These are phyloP conservation scores for Dryas octopetala DNA, from an alignment of 306 rosid species.

Conservation along the genomic window DNA sequence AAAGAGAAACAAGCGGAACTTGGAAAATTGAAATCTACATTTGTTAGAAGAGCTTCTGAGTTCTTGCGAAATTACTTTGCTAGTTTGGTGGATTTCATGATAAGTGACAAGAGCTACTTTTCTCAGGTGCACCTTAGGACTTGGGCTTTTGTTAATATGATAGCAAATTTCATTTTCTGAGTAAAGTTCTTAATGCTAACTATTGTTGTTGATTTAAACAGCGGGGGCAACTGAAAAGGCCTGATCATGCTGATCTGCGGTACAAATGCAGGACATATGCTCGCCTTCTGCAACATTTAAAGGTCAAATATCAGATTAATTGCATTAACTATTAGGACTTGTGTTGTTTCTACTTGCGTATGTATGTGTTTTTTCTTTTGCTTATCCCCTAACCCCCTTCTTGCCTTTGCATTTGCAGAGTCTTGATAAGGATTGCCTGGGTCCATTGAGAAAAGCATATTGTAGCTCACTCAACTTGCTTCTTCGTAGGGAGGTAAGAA, in stretches of 20 bases:
- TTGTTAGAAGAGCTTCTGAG: slow-evolving; percentile 80
- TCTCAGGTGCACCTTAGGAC: slow-evolving; percentile 67
- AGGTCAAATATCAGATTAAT: slow-evolving; percentile 48
- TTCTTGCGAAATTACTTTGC: slow-evolving; percentile 77
- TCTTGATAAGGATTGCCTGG: slow-evolving; percentile 83
- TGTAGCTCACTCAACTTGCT: slow-evolving; percentile 91
- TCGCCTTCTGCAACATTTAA: slow-evolving; percentile 82
- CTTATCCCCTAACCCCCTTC: slow-evolving; percentile 8
- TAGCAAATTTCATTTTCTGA: slow-evolving; percentile 8
- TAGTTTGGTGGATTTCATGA: slow-evolving; percentile 82
- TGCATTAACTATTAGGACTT: slow-evolving; percentile 16
- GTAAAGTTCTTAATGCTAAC: slow-evolving; percentile 24
- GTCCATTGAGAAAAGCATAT: slow-evolving; percentile 71
- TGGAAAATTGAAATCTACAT: slow-evolving; percentile 73
- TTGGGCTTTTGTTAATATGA: slow-evolving; percentile 9
- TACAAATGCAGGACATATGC: slow-evolving; percentile 92
- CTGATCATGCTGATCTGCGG: slow-evolving; percentile 94
- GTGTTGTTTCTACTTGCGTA: not conserved
- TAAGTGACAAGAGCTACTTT: slow-evolving; percentile 82
- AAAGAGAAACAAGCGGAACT: slow-evolving; percentile 89
- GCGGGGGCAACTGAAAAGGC: slow-evolving; percentile 98
- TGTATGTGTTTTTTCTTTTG: slow-evolving; percentile 4
- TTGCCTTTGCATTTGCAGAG: slow-evolving; percentile 50
- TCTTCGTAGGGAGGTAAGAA: slow-evolving; percentile 88
- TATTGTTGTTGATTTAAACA: slow-evolving; percentile 40